Percentiles rank a stretch among this genome's conserved stretches.
These are phyloP conservation scores for Craterostigma plantagineum DNA, from an alignment of 257 asterid genomes.

Conservation along the genomic window DNA sequence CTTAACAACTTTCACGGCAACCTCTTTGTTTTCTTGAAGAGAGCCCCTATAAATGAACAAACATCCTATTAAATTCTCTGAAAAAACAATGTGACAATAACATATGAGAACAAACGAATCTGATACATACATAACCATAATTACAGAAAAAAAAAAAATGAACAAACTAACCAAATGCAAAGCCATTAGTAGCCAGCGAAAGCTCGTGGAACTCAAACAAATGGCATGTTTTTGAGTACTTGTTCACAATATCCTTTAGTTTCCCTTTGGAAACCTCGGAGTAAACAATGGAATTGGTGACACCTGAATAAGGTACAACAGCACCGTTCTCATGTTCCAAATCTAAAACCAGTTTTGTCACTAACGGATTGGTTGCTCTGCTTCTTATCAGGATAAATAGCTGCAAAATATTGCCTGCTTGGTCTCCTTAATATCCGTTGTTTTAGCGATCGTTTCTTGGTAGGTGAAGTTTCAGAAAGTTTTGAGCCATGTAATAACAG, in stretches of 20 bases:
- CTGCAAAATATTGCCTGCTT: no score
- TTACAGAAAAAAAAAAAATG: conserved; percentile 3
- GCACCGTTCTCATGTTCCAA: no score
- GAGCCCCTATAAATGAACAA: conserved; percentile 64
- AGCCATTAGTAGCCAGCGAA: conserved; percentile 44
- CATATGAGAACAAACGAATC: neutral
- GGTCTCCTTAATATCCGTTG: no score
- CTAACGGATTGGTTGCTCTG: no score
- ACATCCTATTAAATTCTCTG: conserved; percentile 72
- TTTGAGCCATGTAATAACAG: no score
- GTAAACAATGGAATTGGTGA: conserved; percentile 43
- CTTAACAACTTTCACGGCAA: conserved; percentile 72
- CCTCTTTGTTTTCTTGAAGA: conserved; percentile 40
- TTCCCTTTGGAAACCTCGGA: conserved; percentile 25
- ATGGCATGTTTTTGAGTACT: conserved; percentile 32
- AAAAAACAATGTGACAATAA: conserved; percentile 4
- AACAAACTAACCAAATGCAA: conserved; percentile 33
- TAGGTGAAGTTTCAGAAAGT: no score
- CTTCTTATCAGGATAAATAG: no score
- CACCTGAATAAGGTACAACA: conserved; percentile 29
- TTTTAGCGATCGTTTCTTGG: no score
- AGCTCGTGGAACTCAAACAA: conserved; percentile 63
- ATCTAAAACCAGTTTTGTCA: no score
- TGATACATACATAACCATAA: conserved; percentile 1
- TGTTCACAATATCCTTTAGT: conserved; percentile 38